Evolutionary conservation across 768 basidiomycete genomes (phyloP).

Genomic region (Infundibulicybe gibba): DNA sequence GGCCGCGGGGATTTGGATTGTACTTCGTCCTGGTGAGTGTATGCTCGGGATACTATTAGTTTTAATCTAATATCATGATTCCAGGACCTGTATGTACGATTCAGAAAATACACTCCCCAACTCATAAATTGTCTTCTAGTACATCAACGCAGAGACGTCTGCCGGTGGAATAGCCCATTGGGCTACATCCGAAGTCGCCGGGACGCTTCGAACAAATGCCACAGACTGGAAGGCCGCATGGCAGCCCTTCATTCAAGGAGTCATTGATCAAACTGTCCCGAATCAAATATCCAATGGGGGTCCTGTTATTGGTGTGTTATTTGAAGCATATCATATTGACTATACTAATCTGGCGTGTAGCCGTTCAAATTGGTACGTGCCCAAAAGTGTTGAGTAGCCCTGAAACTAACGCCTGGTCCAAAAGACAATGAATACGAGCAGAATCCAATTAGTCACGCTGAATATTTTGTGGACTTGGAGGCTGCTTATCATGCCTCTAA

Average conservation of each 20-base stretch:
- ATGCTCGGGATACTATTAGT: not conserved
- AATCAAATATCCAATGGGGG: slow-evolving; percentile 73
- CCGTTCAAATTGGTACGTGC: slow-evolving; percentile 49
- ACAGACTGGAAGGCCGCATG: slow-evolving; percentile 69
- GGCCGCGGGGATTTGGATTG: slow-evolving; percentile 72
- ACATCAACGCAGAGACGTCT: slow-evolving; percentile 81
- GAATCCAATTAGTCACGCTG: slow-evolving; percentile 33
- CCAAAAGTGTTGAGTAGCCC: not conserved
- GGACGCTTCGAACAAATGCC: slow-evolving; percentile 68
- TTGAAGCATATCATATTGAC: not conserved
- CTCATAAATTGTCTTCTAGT: slow-evolving; percentile 20
- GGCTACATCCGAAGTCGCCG: slow-evolving; percentile 66
- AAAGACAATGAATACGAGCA: slow-evolving; percentile 78
- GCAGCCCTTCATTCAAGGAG: slow-evolving; percentile 65
- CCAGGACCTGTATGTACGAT: slow-evolving; percentile 34
- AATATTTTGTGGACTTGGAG: slow-evolving; percentile 66
- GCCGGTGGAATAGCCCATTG: slow-evolving; percentile 73
- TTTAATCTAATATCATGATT: slow-evolving; percentile 1
- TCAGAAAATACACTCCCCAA: not conserved
- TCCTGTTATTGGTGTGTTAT: slow-evolving; percentile 61
- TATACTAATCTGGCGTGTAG: slow-evolving; percentile 21
- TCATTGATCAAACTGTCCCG: slow-evolving; percentile 55
- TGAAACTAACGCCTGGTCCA: not conserved
- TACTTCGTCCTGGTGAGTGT: slow-evolving; percentile 67
- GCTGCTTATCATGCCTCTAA: slow-evolving; percentile 46